phyloP scores from a whole-genome alignment of 1,139 yeast species.

The Waltiozyma sp. region DNA sequence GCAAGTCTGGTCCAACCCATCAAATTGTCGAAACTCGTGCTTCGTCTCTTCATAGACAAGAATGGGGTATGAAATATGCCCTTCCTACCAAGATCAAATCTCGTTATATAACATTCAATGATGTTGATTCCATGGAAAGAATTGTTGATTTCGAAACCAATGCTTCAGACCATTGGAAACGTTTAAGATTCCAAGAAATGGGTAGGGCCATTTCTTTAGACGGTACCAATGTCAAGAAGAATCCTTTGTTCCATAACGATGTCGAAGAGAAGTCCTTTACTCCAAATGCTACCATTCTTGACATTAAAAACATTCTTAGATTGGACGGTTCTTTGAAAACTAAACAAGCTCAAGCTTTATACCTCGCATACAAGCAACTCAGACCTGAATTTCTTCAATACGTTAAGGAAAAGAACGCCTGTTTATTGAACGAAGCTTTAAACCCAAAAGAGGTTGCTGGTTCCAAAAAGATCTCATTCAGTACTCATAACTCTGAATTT shows the following conservation, averaged over 20 bases:
- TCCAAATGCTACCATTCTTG: slow-evolving; percentile 6
- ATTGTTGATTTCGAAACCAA: slow-evolving; percentile 38
- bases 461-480: not conserved
- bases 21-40: slow-evolving; percentile 51
- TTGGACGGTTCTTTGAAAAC: slow-evolving; percentile 5
- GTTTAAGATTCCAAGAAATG: slow-evolving; percentile 41
- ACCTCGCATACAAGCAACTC: slow-evolving; percentile 15
- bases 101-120: slow-evolving; percentile 36
- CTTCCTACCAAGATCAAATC: slow-evolving; percentile 40
- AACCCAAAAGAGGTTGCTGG: slow-evolving; percentile 9
- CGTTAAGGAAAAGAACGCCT: slow-evolving; percentile 29
- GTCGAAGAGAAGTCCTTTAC: not conserved
- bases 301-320: slow-evolving; percentile 1
- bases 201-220: slow-evolving; percentile 25
- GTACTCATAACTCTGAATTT: slow-evolving; percentile 19
- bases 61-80: slow-evolving; percentile 55
- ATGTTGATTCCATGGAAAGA: slow-evolving; percentile 41
- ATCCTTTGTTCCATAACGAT: slow-evolving; percentile 21
- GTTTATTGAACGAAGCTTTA: slow-evolving; percentile 19
- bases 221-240: slow-evolving; percentile 12
- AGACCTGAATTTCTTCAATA: slow-evolving; percentile 31
- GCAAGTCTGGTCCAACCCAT: slow-evolving; percentile 33
- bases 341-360: slow-evolving; percentile 4
- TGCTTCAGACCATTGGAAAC: slow-evolving; percentile 36
- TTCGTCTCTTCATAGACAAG: slow-evolving; percentile 41